A percentile compares a stretch with the other conserved stretches of the same genome.
phyloP scores from a whole-genome alignment of 1,284 basidiomycete genomes.

The Apiotrichum siamense region DNA sequence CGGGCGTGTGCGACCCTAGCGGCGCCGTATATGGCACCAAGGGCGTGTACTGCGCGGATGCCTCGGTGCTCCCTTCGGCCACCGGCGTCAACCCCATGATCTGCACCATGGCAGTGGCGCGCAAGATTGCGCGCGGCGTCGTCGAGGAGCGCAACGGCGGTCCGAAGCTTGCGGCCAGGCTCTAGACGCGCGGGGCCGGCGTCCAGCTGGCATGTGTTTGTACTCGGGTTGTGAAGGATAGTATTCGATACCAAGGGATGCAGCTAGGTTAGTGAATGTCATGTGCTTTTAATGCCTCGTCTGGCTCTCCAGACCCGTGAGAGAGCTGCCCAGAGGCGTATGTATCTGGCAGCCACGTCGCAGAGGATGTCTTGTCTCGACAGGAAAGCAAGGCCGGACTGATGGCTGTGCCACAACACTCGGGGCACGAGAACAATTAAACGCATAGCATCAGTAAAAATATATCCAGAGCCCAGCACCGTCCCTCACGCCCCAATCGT shows the following conservation, averaged over 20 bases:
- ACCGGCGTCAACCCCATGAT: constrained; percentile 52
- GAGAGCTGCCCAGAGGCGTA: no score
- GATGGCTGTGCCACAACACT: no score
- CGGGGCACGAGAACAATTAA: no score
- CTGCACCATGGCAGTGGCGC: constrained; percentile 34
- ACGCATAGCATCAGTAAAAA: neutral
- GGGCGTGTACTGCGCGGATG: constrained; percentile 50
- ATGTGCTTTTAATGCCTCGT: no score
- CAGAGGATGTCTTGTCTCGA: no score
- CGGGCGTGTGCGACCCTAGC: constrained; percentile 43
- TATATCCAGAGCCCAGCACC: neutral
- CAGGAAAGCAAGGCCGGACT: no score
- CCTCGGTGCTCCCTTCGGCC: constrained; percentile 46
- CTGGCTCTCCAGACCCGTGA: no score
- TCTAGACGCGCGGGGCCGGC: neutral
- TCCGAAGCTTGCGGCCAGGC: neutral
- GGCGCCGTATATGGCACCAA: constrained; percentile 48
- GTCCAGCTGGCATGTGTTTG: no score
- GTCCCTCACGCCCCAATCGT: constrained; percentile 15
- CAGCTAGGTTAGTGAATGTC: no score
- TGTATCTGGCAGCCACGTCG: no score
- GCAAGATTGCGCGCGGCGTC: constrained; percentile 15
- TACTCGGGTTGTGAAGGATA: no score
- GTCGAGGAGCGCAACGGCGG: neutral
- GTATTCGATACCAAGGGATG: no score